These are phyloP conservation scores for Lithohypha guttulata DNA, from an alignment of 2,329 filamentous ascomycete genomes.

Conservation along the genomic window DNA sequence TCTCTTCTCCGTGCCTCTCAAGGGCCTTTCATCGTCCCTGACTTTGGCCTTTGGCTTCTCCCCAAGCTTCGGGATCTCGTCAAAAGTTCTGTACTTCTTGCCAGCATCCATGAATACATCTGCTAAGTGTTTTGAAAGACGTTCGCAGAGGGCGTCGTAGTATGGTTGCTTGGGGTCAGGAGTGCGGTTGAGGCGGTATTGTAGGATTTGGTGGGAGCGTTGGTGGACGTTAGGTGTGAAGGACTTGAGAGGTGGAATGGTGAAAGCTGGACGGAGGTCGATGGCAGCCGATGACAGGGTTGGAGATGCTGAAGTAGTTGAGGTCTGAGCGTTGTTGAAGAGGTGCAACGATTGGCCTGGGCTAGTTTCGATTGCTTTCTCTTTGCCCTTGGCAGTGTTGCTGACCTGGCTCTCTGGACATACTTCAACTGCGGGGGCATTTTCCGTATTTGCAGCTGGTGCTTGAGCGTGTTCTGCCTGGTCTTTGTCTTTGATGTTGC, in stretches of 20 bases:
- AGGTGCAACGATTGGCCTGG: no score
- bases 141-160: conserved; percentile 2
- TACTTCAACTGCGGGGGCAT: no score
- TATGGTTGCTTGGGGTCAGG: conserved; percentile 2
- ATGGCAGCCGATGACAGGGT: not conserved
- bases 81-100: not conserved
- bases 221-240: conserved; percentile 3
- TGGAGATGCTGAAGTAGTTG: not conserved
- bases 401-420: no score
- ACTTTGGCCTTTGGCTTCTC: conserved; percentile 1
- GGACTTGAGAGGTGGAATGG: conserved; percentile 5
- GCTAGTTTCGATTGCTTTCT: no score
- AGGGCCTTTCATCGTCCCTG: not conserved
- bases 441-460: no score
- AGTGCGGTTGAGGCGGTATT: not conserved
- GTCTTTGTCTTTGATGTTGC: no score
- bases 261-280: not conserved
- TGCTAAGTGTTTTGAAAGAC: not conserved
- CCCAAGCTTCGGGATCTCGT: conserved; percentile 4
- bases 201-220: not conserved
- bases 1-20: conserved; percentile 4
- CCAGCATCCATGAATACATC: conserved; percentile 7
- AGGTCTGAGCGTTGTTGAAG: not conserved
- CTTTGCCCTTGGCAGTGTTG: no score
- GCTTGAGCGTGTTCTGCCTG: no score